Conservation (phyloP, 2,329 filamentous ascomycete species). For the Alternaria postmessia region DNA sequence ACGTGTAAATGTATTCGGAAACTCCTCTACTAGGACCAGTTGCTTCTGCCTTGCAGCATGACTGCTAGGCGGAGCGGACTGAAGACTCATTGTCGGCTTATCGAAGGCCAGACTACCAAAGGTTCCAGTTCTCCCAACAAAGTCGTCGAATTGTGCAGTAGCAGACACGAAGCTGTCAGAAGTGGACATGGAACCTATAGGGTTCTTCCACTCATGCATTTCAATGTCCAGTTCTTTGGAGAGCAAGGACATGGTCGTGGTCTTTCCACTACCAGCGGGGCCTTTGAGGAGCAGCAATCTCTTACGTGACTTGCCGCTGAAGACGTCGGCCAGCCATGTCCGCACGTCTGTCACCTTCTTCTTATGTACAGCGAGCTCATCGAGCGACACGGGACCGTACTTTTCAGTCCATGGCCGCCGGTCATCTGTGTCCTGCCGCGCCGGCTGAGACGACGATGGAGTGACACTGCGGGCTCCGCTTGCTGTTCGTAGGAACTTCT, state of each 20-base stretch:
- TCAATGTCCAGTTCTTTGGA: slow-evolving; percentile 79
- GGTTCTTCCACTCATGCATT: slow-evolving; percentile 91
- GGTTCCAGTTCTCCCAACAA: slow-evolving; percentile 80
- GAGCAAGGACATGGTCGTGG: slow-evolving; percentile 81
- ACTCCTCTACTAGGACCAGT: slow-evolving; percentile 59
- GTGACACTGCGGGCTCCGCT: slow-evolving; percentile 43
- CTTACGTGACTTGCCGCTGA: slow-evolving; percentile 67
- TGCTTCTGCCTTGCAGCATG: slow-evolving; percentile 44
- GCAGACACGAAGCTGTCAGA: slow-evolving; percentile 72
- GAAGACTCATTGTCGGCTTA: slow-evolving; percentile 20
- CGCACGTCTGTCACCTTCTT: slow-evolving; percentile 89
- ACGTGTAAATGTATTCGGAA: slow-evolving; percentile 59
- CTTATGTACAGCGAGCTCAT: slow-evolving; percentile 93
- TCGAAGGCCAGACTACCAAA: slow-evolving; percentile 74
- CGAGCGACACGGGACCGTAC: slow-evolving; percentile 76
- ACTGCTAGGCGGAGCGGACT: slow-evolving; percentile 22
- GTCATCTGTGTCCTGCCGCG: slow-evolving; percentile 57
- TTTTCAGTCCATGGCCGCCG: slow-evolving; percentile 85
- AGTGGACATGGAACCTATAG: slow-evolving; percentile 67
- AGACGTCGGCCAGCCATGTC: slow-evolving; percentile 80
- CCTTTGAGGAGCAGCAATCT: slow-evolving; percentile 86
- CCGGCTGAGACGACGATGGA: slow-evolving; percentile 34
- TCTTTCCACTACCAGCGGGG: slow-evolving; percentile 90
- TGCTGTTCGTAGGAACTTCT: slow-evolving; percentile 56
- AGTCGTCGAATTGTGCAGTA: slow-evolving; percentile 88